Evolutionary conservation across 768 basidiomycete species (phyloP).

Genomic region (Suillus americanus): DNA sequence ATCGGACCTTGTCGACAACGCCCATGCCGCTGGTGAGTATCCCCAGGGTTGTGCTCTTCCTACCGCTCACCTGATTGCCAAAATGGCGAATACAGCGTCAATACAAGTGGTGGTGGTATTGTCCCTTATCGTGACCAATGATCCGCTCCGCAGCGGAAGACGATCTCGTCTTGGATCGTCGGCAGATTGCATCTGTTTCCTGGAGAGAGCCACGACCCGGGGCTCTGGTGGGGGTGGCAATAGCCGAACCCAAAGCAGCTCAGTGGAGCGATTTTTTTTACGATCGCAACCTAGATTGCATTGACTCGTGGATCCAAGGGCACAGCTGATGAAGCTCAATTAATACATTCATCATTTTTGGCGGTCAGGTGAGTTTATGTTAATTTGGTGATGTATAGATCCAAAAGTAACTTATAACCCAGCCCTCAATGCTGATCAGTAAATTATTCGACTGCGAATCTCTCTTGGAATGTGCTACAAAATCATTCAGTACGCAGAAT

Average conservation of each 20-base stretch:
- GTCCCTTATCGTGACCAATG: neutral
- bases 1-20: too few relatives aligned
- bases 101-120: neutral
- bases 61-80: neutral
- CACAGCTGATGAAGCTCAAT: slow-evolving; percentile 3
- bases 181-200: neutral
- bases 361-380: neutral
- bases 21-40: neutral
- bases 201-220: neutral
- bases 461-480: slow-evolving; percentile 32
- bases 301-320: too few relatives aligned
- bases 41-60: neutral
- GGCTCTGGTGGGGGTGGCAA: slow-evolving; percentile 1
- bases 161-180: neutral
- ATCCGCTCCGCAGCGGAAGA: slow-evolving; percentile 1
- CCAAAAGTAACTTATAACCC: neutral
- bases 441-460: neutral
- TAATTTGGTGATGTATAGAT: neutral
- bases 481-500: slow-evolving; percentile 33
- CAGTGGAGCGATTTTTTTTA: neutral
- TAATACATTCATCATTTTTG: neutral
- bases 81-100: neutral
- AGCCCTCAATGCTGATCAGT: neutral
- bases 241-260: neutral
- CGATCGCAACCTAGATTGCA: neutral